Percentiles rank a stretch among this genome's conserved stretches.
phyloP scores from a whole-genome alignment of 202 grass and related monocot species.

The Saccharum hybrid region DNA sequence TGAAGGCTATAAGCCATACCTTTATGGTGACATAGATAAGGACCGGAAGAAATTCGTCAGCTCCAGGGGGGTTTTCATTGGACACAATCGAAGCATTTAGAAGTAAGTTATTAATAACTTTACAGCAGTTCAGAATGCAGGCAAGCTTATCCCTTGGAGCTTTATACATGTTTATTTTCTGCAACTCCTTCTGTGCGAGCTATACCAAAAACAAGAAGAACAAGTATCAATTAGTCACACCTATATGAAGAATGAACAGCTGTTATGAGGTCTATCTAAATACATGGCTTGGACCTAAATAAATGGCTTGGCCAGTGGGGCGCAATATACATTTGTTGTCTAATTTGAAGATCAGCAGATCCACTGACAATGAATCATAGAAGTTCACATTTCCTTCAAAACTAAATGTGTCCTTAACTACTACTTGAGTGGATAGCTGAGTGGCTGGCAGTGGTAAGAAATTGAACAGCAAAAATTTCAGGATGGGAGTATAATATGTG shows the following conservation, averaged over 20 bases:
- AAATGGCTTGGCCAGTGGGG: conserved; percentile 13
- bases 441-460: not conserved
- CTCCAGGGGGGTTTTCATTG: conserved; percentile 75
- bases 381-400: conserved; percentile 19
- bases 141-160: conserved; percentile 95
- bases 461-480: conserved; percentile 14
- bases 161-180: conserved; percentile 98
- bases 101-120: conserved; percentile 94
- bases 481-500: not conserved
- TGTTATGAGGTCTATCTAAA: not conserved
- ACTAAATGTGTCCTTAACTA: conserved; percentile 5
- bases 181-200: conserved; percentile 96
- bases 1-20: conserved; percentile 46
- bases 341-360: conserved; percentile 12
- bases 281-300: conserved; percentile 9
- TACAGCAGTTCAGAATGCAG: conserved; percentile 96
- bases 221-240: conserved; percentile 28
- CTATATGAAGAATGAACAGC: not conserved
- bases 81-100: conserved; percentile 82
- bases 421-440: not conserved
- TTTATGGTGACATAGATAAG: conserved; percentile 97
- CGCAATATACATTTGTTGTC: not conserved
- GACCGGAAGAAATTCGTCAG: conserved; percentile 96
- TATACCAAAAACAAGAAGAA: conserved; percentile 48
- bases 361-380: not conserved